phyloP scores from a whole-genome alignment of 257 asterid genomes.

The Fraxinus americana region DNA sequence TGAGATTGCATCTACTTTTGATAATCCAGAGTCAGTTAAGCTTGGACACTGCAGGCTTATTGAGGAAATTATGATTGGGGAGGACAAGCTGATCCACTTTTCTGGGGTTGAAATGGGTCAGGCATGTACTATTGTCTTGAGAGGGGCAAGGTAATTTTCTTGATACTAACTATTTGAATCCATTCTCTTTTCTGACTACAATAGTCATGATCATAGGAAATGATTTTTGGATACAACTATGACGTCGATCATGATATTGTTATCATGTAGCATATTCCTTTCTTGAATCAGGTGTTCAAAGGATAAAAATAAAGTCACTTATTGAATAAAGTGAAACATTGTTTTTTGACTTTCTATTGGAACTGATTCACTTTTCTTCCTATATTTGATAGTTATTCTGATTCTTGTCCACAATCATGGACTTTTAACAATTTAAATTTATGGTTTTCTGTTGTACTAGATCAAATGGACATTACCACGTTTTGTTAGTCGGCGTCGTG shows the following conservation, averaged over 20 bases:
- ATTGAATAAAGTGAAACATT: background rate
- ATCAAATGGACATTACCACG: background rate
- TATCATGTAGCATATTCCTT: background rate
- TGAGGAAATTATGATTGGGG: constrained; percentile 99
- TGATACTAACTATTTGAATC: background rate
- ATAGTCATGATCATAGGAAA: background rate
- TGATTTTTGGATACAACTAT: background rate
- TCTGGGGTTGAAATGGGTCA: constrained; percentile 98
- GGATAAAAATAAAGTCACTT: background rate
- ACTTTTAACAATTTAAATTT: too few relatives aligned
- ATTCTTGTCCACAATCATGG: background rate
- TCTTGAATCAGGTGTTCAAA: background rate
- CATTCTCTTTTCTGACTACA: background rate
- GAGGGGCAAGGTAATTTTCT: constrained; percentile 80
- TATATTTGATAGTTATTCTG: background rate
- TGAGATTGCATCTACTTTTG: constrained; percentile 93
- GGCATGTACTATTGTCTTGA: constrained; percentile 90
- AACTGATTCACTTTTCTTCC: background rate
- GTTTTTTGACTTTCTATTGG: background rate
- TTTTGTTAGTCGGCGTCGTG: background rate
- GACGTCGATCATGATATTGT: background rate
- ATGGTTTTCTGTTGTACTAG: background rate
- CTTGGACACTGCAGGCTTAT: constrained; percentile 92
- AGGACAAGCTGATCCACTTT: constrained; percentile 93
- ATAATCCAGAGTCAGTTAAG: constrained; percentile 92